A percentile compares a stretch with the other conserved stretches of the same genome.
Conservation (phyloP, 805 yeast genomes). For the Wickerhamomyces hampshirensis region DNA sequence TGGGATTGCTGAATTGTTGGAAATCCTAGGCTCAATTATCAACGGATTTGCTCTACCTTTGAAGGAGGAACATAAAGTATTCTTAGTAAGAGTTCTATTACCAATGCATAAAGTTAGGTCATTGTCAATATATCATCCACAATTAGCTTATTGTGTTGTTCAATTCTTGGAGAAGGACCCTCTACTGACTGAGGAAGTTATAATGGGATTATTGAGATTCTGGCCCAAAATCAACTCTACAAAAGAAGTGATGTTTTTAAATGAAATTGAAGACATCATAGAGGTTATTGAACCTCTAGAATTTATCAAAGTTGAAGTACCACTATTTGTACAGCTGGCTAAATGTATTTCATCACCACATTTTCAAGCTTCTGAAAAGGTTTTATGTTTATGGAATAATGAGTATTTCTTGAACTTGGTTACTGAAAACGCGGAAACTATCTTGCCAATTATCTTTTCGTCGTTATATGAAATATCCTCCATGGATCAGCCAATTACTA, state of each 20-base stretch:
- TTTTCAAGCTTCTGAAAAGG: slow-evolving; percentile 96
- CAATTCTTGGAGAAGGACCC: slow-evolving; percentile 97
- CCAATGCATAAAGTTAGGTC: slow-evolving; percentile 93
- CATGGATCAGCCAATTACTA: slow-evolving; percentile 20
- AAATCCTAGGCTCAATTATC: slow-evolving; percentile 91
- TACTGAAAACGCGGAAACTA: slow-evolving; percentile 88
- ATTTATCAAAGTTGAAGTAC: slow-evolving; percentile 86
- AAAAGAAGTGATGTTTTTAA: slow-evolving; percentile 91
- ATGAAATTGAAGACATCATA: slow-evolving; percentile 94
- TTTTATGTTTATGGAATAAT: slow-evolving; percentile 89
- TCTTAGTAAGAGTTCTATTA: slow-evolving; percentile 76
- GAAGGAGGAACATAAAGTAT: slow-evolving; percentile 94
- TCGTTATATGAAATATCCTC: slow-evolving; percentile 78
- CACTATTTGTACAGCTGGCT: slow-evolving; percentile 88
- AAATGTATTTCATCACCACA: slow-evolving; percentile 93
- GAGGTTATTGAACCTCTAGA: slow-evolving; percentile 94
- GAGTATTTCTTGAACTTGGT: slow-evolving; percentile 88
- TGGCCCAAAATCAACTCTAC: slow-evolving; percentile 97
- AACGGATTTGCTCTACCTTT: slow-evolving; percentile 97
- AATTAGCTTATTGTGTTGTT: slow-evolving; percentile 92
- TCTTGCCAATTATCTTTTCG: slow-evolving; percentile 87
- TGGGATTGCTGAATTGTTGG: slow-evolving; percentile 92
- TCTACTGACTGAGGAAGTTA: slow-evolving; percentile 87
- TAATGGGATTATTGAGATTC: slow-evolving; percentile 84
- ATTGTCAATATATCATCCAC: slow-evolving; percentile 89